phyloP scores from a whole-genome alignment of 305 asterid genomes.

The Plantago coronopus region DNA sequence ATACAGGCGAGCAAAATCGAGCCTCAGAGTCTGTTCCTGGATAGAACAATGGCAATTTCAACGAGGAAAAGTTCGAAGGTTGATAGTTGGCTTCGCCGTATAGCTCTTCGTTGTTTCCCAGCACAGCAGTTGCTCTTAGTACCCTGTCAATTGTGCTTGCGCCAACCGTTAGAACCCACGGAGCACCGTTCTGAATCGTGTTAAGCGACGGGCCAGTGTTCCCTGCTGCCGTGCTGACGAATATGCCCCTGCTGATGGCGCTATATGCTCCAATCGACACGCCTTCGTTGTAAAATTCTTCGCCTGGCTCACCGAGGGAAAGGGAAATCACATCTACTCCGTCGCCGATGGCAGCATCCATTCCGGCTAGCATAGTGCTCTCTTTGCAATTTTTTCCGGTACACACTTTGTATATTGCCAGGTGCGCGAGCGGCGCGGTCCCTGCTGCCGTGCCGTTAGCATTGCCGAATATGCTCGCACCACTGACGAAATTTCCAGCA shows the following conservation, averaged over 20 bases:
- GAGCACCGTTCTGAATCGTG: slow-evolving; percentile 38
- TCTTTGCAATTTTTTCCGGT: background rate
- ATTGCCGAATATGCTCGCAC: slow-evolving; percentile 38
- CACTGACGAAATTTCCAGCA: slow-evolving; percentile 47
- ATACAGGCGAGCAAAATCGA: no score
- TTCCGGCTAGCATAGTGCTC: slow-evolving; percentile 30
- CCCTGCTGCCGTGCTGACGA: slow-evolving; percentile 50
- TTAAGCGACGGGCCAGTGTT: slow-evolving; percentile 45
- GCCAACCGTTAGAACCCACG: slow-evolving; percentile 67
- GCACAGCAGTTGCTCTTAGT: slow-evolving; percentile 33
- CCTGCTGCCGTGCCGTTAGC: slow-evolving; percentile 61
- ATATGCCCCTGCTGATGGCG: slow-evolving; percentile 44
- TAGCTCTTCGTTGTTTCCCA: slow-evolving; percentile 39
- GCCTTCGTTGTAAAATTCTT: no score
- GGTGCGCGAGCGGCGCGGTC: slow-evolving; percentile 47
- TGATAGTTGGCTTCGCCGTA: slow-evolving; percentile 46
- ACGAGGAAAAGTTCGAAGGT: slow-evolving; percentile 30
- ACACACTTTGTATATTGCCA: slow-evolving; percentile 49
- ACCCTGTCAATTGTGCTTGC: slow-evolving; percentile 45
- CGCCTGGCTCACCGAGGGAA: no score
- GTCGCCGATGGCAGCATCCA: slow-evolving; percentile 39
- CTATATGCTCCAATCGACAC: slow-evolving; percentile 42
- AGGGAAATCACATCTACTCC: slow-evolving; percentile 43
- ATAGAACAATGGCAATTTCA: slow-evolving; percentile 18
- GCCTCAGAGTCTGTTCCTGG: no score